Conservation (phyloP, 2,329 filamentous ascomycete species). For the Exophiala sideris region DNA sequence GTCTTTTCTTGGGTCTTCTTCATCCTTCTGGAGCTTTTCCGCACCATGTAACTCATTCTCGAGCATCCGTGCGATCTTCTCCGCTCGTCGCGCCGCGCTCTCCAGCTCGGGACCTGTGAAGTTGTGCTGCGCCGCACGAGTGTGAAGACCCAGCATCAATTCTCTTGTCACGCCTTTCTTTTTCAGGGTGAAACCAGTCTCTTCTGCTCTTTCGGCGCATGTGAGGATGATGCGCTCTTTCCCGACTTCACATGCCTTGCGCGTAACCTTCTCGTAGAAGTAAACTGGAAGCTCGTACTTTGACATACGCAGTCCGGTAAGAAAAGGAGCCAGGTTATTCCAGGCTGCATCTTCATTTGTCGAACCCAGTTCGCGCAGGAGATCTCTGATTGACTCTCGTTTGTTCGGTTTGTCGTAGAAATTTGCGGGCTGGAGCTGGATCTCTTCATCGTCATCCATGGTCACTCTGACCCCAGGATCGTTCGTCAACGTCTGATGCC, state of each 20-base stretch:
- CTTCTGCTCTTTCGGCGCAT: conserved; percentile 34
- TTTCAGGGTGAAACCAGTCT: conserved; percentile 38
- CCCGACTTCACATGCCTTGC: conserved; percentile 37
- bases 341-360: conserved; percentile 34
- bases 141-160: conserved; percentile 39
- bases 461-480: conserved; percentile 41
- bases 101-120: conserved; percentile 35
- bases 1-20: conserved; percentile 36
- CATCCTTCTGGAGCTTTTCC: conserved; percentile 8
- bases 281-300: conserved; percentile 27
- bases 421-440: conserved; percentile 38
- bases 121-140: conserved; percentile 32
- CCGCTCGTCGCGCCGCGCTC: conserved; percentile 34
- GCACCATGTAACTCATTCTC: conserved; percentile 34
- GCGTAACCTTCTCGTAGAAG: conserved; percentile 37
- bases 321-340: conserved; percentile 40
- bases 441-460: conserved; percentile 38
- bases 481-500: conserved; percentile 35
- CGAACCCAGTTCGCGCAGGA: conserved; percentile 37
- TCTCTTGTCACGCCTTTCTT: conserved; percentile 31
- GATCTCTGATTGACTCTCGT: conserved; percentile 30
- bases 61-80: conserved; percentile 36
- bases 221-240: conserved; percentile 37
- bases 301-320: conserved; percentile 37
- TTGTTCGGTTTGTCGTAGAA: conserved; percentile 34